These are phyloP conservation scores for Aspergillus sparsus DNA, from an alignment of 495 filamentous ascomycete species.

Conservation along the genomic window DNA sequence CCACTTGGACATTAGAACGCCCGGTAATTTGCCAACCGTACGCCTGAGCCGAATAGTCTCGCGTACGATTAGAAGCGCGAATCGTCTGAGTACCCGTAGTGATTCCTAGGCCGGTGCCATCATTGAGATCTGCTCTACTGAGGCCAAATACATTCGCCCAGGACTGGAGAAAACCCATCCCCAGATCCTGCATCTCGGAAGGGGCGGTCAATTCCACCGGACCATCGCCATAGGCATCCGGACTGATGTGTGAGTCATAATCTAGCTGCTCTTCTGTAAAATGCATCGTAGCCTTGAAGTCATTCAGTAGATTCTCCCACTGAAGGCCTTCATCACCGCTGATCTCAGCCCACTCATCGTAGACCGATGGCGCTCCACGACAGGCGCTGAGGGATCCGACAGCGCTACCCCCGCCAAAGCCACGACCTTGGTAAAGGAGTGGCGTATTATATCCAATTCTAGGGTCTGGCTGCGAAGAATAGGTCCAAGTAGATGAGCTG, in stretches of 20 bases:
- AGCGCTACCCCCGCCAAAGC: background rate
- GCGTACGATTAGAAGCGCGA: background rate
- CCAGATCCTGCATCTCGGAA: no score
- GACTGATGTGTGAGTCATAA: no score
- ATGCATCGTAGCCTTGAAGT: background rate
- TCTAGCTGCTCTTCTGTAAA: no score
- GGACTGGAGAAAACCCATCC: no score
- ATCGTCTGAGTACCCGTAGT: no score
- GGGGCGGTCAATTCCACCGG: no score
- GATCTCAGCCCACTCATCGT: background rate
- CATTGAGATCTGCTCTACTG: no score
- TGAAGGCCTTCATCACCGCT: background rate
- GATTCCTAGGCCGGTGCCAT: no score
- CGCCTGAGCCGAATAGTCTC: background rate
- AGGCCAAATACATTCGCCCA: no score
- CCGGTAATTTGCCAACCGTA: background rate
- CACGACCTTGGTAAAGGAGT: background rate
- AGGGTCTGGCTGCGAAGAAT: conserved; percentile 1
- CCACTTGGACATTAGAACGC: background rate
- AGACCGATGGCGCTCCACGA: background rate
- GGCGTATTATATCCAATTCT: background rate
- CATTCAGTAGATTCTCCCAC: background rate
- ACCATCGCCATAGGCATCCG: no score
- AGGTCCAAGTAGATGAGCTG: background rate
- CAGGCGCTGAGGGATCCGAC: background rate